Base-by-base conservation (phyloP, 2,329 filamentous ascomycete species). In the Aspergillus arachidicola region DNA sequence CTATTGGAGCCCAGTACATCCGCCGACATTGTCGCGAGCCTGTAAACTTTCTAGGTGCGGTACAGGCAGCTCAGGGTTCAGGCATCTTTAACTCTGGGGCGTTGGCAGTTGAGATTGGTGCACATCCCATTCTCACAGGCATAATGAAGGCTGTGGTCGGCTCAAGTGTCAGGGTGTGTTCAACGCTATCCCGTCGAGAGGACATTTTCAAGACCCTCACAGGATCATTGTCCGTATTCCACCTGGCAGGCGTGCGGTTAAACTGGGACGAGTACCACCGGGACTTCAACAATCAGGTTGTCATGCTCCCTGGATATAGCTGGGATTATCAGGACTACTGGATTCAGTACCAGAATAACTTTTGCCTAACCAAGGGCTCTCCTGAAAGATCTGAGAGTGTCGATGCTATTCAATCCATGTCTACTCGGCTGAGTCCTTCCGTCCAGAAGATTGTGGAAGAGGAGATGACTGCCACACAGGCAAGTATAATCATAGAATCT, bases 81-180 rank as follows among this genome's bases (percentile, higher is more conserved):
- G 48, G 48, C 6, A 28, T n/a, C 3, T 30, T 32, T 19, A 5
- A 5, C 6, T 28, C 16, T 21, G 6, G 2, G 1, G 14, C 14
- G 7, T 7, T 51, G 26, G 48, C 26, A 51, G 16, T 51, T 19
- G 48, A 51, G 26, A 30, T 84, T 61, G 82, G 83, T 14, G 81
- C 82, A 2, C 79, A 83, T 60, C 78, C 81, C 0, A 73, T 83
- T n/a, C 81, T 78, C 64, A 75, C 76, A 7, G 75, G 76, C 50
- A 79, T 83, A 73, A 73, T 83, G 43, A 78, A 78, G 58, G 71
- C 54, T 6, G 62, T 78, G 7, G 68, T 79, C 11, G 45, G 45
- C 6, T 23, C 21, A 9, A 26, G 23, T 14, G 21, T 48, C 16
- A n/a, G 6, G 19, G 23, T 51, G 10, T 51, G 26, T n/a, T 28